phyloP scores from a whole-genome alignment of 2,329 filamentous ascomycete species.

The Aspergillus sp. region DNA sequence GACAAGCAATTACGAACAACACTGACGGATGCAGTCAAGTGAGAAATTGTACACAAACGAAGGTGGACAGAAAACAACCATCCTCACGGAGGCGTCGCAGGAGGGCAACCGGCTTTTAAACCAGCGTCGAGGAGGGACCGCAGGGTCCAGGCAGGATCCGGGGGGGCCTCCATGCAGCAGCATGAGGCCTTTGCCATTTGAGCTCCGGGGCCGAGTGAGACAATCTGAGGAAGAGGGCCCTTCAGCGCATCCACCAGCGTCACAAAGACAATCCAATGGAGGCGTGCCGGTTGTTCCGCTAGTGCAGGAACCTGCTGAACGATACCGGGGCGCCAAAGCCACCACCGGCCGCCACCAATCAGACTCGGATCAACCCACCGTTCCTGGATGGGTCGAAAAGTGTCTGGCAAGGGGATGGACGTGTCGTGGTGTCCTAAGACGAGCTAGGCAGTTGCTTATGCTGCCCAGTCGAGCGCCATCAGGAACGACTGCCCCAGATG shows the following conservation, averaged over 20 bases:
- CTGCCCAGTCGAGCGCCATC: background rate
- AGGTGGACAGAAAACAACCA: background rate
- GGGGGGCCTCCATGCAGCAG: background rate
- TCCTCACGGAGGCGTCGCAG: background rate
- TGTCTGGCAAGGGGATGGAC: too few relatives aligned
- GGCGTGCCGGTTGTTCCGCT: slow-evolving; percentile 9
- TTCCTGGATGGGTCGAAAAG: background rate
- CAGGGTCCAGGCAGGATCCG: too few relatives aligned
- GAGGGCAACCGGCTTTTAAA: background rate
- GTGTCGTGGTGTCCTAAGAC: background rate
- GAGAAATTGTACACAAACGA: slow-evolving; percentile 20
- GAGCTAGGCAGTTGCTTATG: background rate
- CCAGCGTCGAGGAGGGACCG: background rate
- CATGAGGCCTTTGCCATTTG: too few relatives aligned
- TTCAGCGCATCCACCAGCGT: slow-evolving; percentile 6
- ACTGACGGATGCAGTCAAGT: slow-evolving; percentile 1
- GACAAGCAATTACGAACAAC: background rate
- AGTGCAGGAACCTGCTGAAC: slow-evolving; percentile 9
- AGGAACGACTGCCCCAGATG: too few relatives aligned
- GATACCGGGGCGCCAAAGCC: background rate
- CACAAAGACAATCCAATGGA: slow-evolving; percentile 3
- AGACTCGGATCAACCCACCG: background rate
- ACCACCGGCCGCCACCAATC: slow-evolving; percentile 1
- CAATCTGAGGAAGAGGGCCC: slow-evolving; percentile 17
- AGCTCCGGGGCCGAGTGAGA: slow-evolving; percentile 14